phyloP scores from a whole-genome alignment of 495 filamentous ascomycete genomes.

The Niebla homalea region DNA sequence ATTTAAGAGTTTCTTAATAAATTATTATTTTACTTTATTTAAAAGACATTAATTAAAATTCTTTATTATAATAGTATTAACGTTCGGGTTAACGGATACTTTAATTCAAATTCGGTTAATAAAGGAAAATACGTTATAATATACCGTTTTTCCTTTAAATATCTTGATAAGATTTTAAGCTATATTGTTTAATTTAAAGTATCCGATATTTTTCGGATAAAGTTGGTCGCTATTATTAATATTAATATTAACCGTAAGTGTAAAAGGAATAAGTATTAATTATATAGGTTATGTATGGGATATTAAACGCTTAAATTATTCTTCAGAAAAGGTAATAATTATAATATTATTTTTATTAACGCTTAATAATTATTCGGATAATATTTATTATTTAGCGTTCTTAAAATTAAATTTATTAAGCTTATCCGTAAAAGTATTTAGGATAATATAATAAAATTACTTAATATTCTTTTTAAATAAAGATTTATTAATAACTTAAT shows the following conservation, averaged over 20 bases:
- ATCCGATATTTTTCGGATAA: too few relatives aligned
- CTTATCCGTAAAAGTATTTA: background rate
- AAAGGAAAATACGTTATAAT: background rate
- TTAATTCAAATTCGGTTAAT: background rate
- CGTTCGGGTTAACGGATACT: background rate
- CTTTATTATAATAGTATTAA: background rate
- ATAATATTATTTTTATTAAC: background rate
- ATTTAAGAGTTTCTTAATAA: background rate
- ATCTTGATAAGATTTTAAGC: too few relatives aligned
- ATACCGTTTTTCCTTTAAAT: too few relatives aligned
- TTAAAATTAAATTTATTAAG: too few relatives aligned
- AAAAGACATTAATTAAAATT: background rate
- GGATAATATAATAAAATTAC: background rate
- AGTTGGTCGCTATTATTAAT: too few relatives aligned
- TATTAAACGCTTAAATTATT: background rate
- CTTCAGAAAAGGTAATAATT: background rate
- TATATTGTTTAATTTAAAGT: too few relatives aligned
- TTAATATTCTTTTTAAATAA: background rate
- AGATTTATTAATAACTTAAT: background rate
- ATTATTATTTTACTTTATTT: background rate
- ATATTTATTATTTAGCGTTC: too few relatives aligned
- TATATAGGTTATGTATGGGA: background rate
- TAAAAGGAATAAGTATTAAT: too few relatives aligned
- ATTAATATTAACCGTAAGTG: too few relatives aligned
- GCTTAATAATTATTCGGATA: too few relatives aligned